Conservation (phyloP, 106 monocot genomes). For the Vanilla planifolia region DNA sequence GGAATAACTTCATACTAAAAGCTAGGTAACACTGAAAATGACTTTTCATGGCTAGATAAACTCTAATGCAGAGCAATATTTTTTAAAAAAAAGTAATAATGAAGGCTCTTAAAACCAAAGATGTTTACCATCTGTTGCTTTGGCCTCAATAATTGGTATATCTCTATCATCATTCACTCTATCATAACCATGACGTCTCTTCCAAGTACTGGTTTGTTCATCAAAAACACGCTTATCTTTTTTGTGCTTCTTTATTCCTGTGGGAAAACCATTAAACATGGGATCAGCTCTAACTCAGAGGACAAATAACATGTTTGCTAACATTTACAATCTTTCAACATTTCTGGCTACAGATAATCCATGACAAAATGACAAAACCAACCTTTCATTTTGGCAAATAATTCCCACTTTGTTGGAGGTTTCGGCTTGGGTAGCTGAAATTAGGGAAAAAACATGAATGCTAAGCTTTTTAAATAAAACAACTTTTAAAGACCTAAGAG, state of each 20-base stretch:
- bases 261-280: not conserved
- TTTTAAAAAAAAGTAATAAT: not conserved
- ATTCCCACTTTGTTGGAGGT: conserved; percentile 95
- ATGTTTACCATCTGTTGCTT: conserved; percentile 69
- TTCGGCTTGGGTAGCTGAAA: conserved; percentile 87
- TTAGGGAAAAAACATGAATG: not conserved
- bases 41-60: not conserved
- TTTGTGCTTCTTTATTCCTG: conserved; percentile 81
- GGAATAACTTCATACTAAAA: not conserved
- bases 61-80: not conserved
- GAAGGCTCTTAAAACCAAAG: conserved; percentile 2
- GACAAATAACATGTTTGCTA: not conserved
- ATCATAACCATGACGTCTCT: conserved; percentile 90
- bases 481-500: too few relatives aligned
- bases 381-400: conserved; percentile 92
- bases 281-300: not conserved
- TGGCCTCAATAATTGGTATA: conserved; percentile 81
- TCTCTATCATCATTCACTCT: conserved; percentile 91
- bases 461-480: too few relatives aligned
- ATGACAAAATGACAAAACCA: conserved; percentile 5
- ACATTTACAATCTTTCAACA: not conserved
- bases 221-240: conserved; percentile 82
- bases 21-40: not conserved
- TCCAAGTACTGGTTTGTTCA: conserved; percentile 82
- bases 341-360: not conserved